Base-by-base conservation (phyloP, 306 rosid species). In the Acacia crassicarpa region DNA sequence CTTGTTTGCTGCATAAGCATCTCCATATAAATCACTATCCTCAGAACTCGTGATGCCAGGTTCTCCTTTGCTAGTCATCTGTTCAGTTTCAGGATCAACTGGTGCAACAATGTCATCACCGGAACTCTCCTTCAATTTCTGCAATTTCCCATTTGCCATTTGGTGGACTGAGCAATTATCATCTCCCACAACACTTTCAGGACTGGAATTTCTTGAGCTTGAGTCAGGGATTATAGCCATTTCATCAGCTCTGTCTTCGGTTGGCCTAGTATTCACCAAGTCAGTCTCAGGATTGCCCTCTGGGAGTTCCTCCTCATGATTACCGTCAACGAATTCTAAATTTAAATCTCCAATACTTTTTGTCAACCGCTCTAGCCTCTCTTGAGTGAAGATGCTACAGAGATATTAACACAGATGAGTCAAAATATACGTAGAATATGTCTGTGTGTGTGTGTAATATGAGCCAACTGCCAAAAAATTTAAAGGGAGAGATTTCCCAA, bases 361-460 rank as follows among this genome's bases (percentile, higher is more conserved):
- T 25, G 94, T 90, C 85, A 96, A 83, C 80, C 95, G 88, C 78
- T 96, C 97, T 78, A 96, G 89, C 89, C 99, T 88, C 88, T 96
- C 98, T 89, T 96, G 98, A 25, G 88, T 91, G 90, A 96, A 94
- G 84, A 96, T 96, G 91, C 99, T 96, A 75, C 89, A 93, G 65
- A 65, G 73, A 86, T 74, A 87, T 48, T n/a, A 54, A 9, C 48
- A 93, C 54, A 87, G 40, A 75, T 69, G 30, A 82, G 74, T 45
- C 73, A 76, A 72, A 48, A 23, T 25, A 76, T 25, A 81, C 71
- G 12, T 71, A 40, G 43, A 84, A 81, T 7, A 20, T 35, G 6
- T 35, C n/a, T n/a, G 38, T 35, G 38, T 5, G 6, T 35, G 38
- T 0, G 38, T 5, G 51, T 65, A 16, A 51, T 22, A 72, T 51